Conservation (phyloP, 129 eudicot species). For the Escallonia herrerae region DNA sequence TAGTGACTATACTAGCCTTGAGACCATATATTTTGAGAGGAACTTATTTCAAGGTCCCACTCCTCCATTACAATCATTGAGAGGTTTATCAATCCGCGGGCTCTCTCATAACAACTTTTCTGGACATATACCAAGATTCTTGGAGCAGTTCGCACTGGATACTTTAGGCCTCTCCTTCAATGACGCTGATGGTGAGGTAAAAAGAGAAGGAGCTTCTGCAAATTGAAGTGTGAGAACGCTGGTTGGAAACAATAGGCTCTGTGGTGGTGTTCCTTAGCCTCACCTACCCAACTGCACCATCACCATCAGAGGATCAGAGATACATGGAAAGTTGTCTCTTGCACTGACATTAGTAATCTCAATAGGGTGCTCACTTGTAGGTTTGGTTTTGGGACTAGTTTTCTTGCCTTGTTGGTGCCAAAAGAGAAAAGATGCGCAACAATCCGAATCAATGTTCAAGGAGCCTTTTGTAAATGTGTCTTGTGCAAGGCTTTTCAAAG, state of each 20-base stretch:
- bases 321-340: not conserved
- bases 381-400: not conserved
- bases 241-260: constrained; percentile 25
- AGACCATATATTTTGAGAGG: constrained; percentile 7
- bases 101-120: constrained; percentile 34
- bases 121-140: constrained; percentile 25
- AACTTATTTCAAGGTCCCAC: constrained; percentile 26
- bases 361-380: not conserved
- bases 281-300: constrained; percentile 22
- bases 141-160: constrained; percentile 15
- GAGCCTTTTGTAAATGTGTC: constrained; percentile 13
- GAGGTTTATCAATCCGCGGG: constrained; percentile 18
- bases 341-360: constrained; percentile 18
- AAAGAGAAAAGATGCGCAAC: not conserved
- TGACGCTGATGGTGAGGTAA: constrained; percentile 20
- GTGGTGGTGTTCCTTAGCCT: constrained; percentile 29
- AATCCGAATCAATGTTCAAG: not conserved
- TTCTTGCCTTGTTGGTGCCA: not conserved
- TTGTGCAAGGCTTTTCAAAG: constrained; percentile 20
- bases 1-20: constrained; percentile 29
- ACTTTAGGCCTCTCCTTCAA: constrained; percentile 13
- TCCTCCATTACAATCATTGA: constrained; percentile 25
- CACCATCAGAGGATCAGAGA: constrained; percentile 1
- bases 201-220: constrained; percentile 23
- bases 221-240: constrained; percentile 12